Evolutionary conservation across 306 rosid species (phyloP), one percentile per base, ranked within the genome.

Genomic region (Ochetophila trinervis): DNA sequence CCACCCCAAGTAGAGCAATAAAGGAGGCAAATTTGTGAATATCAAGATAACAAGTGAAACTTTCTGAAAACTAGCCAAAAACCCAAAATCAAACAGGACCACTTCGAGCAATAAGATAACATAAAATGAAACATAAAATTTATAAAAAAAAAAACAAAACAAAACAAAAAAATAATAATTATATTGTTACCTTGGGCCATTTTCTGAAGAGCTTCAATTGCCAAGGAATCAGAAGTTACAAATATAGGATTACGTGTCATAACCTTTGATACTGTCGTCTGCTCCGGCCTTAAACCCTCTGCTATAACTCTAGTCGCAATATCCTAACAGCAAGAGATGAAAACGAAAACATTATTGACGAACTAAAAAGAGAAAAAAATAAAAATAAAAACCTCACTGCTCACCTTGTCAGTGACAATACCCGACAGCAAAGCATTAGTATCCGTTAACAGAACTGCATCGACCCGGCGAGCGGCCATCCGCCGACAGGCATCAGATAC

Each of bases 381-480:
- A 14, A 17, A 51, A 20, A 52, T 34, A n/a, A 21, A 35, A 19
- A 5, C 6, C 2, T 34, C 18, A 68, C 16, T 62, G 34, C 64
- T 64, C 52, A 84, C 98, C 97, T 93, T 93, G 76, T 89, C 98
- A 1, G 98, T 93, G 67, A 93, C 83, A 56, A 93, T 93, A 48
- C 98, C 98, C 0, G 97, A 93, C 34, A 93, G 95, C 88, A 93
- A 75, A 51, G 94, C 98, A 78, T 87, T 93, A 0, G 91, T 34
- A 74, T 93, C 98, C 1, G 98, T 93, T 62, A 93, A 73, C 60
- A 93, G 79, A 54, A 93, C 97, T 32, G 96, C 86, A 60, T 86
- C 77, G 27, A 93, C 91, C 14, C 96, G 98, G 27, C 98, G 91
- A 62, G 96, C 89, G 18, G 98, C 87, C 98, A 93, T 93, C 17